Base-by-base conservation (phyloP, 805 yeast genomes). In the Candida railenensis region DNA sequence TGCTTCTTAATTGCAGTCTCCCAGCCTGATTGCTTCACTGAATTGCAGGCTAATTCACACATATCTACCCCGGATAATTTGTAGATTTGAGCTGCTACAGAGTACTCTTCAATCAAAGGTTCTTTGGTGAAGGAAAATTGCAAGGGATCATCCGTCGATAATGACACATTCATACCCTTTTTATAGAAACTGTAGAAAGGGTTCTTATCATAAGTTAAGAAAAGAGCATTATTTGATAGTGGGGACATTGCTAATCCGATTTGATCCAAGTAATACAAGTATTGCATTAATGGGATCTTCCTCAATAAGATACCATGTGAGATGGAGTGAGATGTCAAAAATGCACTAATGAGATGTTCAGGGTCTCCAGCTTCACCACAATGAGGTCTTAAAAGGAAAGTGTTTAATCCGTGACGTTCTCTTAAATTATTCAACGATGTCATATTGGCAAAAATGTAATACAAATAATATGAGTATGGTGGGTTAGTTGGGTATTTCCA, bases 331-430 rank as follows among this genome's bases (percentile, higher is more conserved):
- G 97, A 83, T 1, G 94, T 81, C 58, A 94, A 68, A 58, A 87
- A 94, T 1, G 99, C 91, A 43, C 91, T 79, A 39, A 91, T 88
- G 60, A 95, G 75, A 71, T 94, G 99, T 60, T 94, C 98, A 1
- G 98, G 97, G 61, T 94, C 99, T 49, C 99, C 99, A n/a, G 99
- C 99, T 67, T 94, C 99, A 52, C 99, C 99, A 56, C 96, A 89
- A 66, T 94, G 99, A 3, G 99, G 99, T 58, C 99, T 80, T 57
- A 94, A 72, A n/a, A 89, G 95, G 67, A 94, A 85, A 0, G 97
- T 91, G 63, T 87, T 91, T 67, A 81, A 87, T 0, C 87, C 86
- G 48, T 91, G 77, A 48, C 72, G 76, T 30, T 75, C 69, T 67
- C 99, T 81, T 82, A 92, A 86, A 52, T 85, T 82, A 61, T 94